Evolutionary conservation across 148 eudicot genomes (phyloP).

Genomic region (Camellia lanceoleosa): DNA sequence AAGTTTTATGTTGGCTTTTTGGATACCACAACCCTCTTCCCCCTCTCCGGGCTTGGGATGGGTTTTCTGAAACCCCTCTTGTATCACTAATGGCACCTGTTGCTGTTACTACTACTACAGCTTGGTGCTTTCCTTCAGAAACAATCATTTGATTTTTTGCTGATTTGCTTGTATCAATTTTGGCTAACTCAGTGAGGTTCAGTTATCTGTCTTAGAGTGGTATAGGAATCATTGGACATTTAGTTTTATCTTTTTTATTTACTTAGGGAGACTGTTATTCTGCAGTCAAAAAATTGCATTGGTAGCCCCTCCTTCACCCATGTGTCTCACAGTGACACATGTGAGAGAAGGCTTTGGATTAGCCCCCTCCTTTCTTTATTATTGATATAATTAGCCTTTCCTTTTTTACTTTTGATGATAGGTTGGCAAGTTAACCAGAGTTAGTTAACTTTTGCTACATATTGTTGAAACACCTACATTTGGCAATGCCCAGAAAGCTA

Average conservation of each 20-base stretch:
- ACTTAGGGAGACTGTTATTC: background rate
- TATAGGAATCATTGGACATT: background rate
- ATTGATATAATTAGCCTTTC: background rate
- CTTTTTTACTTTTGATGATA: background rate
- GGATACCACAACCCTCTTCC: background rate
- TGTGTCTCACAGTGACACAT: background rate
- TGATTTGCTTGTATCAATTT: background rate
- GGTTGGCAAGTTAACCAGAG: background rate
- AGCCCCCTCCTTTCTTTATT: background rate
- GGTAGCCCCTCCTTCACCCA: background rate
- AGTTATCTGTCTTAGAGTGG: background rate
- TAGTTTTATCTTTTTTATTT: background rate
- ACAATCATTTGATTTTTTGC: background rate
- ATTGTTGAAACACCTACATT: background rate
- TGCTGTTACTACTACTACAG: background rate
- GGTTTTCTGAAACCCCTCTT: background rate
- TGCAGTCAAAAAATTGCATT: background rate
- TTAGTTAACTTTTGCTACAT: background rate
- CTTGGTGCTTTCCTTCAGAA: no score
- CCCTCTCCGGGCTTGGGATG: background rate
- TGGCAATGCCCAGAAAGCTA: background rate
- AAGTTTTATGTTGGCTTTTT: background rate
- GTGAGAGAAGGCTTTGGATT: background rate
- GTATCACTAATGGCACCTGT: background rate
- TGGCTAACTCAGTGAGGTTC: background rate